These are phyloP conservation scores for Choanephora cucurbitarum DNA, from an alignment of 371 early-diverging fungal genomes.

Conservation along the genomic window DNA sequence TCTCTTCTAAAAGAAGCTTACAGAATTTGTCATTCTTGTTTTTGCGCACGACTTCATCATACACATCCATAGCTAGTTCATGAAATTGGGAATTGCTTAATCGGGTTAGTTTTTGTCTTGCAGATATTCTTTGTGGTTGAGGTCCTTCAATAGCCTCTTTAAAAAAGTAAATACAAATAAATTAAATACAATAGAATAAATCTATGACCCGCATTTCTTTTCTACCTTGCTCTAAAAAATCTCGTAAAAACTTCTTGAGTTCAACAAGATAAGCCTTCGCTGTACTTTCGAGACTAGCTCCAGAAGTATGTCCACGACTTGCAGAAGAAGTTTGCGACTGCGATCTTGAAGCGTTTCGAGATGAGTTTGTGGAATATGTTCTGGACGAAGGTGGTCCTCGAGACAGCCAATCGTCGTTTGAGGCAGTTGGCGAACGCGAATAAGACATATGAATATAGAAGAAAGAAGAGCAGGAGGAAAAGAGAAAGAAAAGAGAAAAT, in stretches of 20 bases:
- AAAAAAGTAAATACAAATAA: neutral
- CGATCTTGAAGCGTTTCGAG: slow-evolving; percentile 39
- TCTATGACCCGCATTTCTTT: neutral
- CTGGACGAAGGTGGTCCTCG: slow-evolving; percentile 30
- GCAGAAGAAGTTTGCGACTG: slow-evolving; percentile 41
- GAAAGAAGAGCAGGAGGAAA: neutral
- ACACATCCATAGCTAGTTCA: slow-evolving; percentile 94
- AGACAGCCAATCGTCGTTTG: slow-evolving; percentile 40
- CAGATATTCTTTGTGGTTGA: slow-evolving; percentile 60
- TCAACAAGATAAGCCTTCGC: slow-evolving; percentile 41
- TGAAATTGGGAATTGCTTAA: slow-evolving; percentile 84
- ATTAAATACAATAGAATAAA: neutral
- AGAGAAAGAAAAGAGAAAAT: neutral
- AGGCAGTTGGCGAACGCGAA: slow-evolving; percentile 37
- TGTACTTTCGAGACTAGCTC: slow-evolving; percentile 27
- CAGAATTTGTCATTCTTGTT: slow-evolving; percentile 48
- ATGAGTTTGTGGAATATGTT: slow-evolving; percentile 38
- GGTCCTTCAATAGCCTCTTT: slow-evolving; percentile 53
- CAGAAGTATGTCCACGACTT: slow-evolving; percentile 25
- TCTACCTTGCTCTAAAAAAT: slow-evolving; percentile 42
- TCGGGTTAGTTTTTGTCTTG: slow-evolving; percentile 86
- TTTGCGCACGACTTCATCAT: slow-evolving; percentile 88
- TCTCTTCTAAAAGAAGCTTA: neutral
- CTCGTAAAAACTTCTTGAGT: slow-evolving; percentile 32
- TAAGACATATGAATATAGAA: slow-evolving; percentile 28